Evolutionary conservation across 2,329 filamentous ascomycete genomes (phyloP).

Genomic region (Sporothrix pallida): DNA sequence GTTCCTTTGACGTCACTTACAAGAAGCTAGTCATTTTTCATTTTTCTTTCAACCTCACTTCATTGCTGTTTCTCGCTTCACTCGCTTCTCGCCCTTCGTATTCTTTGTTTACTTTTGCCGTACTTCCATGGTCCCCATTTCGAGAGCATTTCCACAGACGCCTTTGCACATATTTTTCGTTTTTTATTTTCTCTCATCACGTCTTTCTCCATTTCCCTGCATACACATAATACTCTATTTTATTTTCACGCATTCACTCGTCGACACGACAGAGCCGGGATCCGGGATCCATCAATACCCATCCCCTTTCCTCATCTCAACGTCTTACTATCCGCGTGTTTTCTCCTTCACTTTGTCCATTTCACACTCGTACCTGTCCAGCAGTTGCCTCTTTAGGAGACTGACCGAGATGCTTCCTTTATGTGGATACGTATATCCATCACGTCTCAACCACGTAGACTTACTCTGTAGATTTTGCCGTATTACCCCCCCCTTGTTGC

Average conservation of each 20-base stretch:
- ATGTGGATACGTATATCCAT: not conserved
- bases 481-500: too few species aligned
- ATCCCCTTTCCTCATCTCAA: not conserved
- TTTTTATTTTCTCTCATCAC: not conserved
- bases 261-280: not conserved
- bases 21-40: not conserved
- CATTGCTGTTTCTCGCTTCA: not conserved
- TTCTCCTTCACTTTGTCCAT: not conserved
- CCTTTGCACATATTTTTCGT: not conserved
- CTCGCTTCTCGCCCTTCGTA: not conserved
- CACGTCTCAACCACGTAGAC: not conserved
- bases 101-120: constrained; percentile 20
- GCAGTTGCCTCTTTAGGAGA: not conserved
- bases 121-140: not conserved
- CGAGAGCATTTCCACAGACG: not conserved
- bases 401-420: constrained; percentile 12
- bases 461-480: too few species aligned
- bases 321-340: not conserved
- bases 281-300: not conserved
- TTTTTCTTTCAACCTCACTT: not conserved
- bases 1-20: not conserved
- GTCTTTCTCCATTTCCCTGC: not conserved
- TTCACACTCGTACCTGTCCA: not conserved
- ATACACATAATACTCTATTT: not conserved
- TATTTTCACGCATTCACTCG: not conserved